Base-by-base conservation (phyloP, 176 grass and related monocot genomes). In the Carex scoparia region DNA sequence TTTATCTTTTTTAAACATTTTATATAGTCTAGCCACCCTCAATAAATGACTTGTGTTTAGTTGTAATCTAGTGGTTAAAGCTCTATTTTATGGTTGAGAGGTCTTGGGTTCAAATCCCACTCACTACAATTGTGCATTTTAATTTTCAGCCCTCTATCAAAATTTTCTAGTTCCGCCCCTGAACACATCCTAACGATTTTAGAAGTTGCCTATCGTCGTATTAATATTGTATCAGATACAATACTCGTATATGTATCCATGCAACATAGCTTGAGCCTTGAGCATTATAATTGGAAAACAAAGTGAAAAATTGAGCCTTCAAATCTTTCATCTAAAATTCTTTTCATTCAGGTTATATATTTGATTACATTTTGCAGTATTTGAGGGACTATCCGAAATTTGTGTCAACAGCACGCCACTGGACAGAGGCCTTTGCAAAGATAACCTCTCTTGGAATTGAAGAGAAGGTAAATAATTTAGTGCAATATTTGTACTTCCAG, bases 361-460 rank as follows among this genome's bases (percentile, higher is more conserved):
- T 79, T 58, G 74, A 33, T 79, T 13, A 58, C 56, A 55, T 35
- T 58, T 66, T 88, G 81, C 82, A 99, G 93, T 95, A 94, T 57
- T 81, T 95, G 73, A 78, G 89, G 69, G 91, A 99, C 30, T 87
- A 94, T 64, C 64, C 80, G 10, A 95, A 90, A 68, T 99, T 99
- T 6, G 72, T 90, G 37, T 70, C 84, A 33, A 99, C 97, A n/a
- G 93, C 97, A 91, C 87, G 88, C 37, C 93, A 99, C 69, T 99
- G 97, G 97, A 99, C 97, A 30, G 93, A 95, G 81, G 91, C 93
- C 59, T 99, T 92, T 65, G 97, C 97, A 48, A 98, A 90, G 88
- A 89, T 87, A 19, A 56, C 87, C 35, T 96, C 90, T 77, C 88
- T 88, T 55, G 90, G 87, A 71, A 94, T 96, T 81, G 97, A 99